Evolutionary conservation across 768 basidiomycete species (phyloP).

Genomic region (Neoboletus magnificus): DNA sequence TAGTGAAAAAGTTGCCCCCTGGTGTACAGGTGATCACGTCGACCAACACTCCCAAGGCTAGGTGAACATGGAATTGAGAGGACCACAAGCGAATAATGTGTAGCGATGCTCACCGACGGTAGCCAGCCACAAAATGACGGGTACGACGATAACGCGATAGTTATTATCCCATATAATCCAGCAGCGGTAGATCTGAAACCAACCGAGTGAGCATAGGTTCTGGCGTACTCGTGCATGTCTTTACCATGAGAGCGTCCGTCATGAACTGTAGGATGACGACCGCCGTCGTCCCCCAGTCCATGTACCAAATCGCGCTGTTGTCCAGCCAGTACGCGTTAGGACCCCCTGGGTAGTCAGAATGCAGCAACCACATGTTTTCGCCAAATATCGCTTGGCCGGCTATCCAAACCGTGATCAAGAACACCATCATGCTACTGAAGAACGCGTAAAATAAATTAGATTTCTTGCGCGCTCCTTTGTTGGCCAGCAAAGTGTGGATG

Average conservation of each 20-base stretch:
- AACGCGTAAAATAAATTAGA: constrained; percentile 18
- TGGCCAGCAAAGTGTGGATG: constrained; percentile 8
- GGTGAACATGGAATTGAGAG: background rate
- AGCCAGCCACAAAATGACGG: constrained; percentile 21
- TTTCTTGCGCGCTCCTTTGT: background rate
- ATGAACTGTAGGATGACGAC: constrained; percentile 33
- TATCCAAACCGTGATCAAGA: constrained; percentile 31
- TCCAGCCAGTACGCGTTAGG: constrained; percentile 28
- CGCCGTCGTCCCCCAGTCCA: constrained; percentile 24
- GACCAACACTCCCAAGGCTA: constrained; percentile 19
- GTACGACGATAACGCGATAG: constrained; percentile 7
- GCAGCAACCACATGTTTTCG: constrained; percentile 36
- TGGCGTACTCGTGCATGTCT: background rate
- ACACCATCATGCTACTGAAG: constrained; percentile 26
- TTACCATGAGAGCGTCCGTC: constrained; percentile 31
- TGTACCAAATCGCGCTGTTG: constrained; percentile 26
- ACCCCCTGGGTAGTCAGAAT: constrained; percentile 35
- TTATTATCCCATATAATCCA: constrained; percentile 31
- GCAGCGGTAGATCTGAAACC: constrained; percentile 39
- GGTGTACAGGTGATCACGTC: constrained; percentile 13
- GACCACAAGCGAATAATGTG: background rate
- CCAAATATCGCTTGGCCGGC: constrained; percentile 20
- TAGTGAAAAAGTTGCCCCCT: constrained; percentile 15
- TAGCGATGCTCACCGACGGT: constrained; percentile 16
- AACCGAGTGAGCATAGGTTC: background rate